A percentile compares a stretch with the other conserved stretches of the same genome.
Conservation (phyloP, 2,329 filamentous ascomycete genomes). For the Colletotrichum abscissum region DNA sequence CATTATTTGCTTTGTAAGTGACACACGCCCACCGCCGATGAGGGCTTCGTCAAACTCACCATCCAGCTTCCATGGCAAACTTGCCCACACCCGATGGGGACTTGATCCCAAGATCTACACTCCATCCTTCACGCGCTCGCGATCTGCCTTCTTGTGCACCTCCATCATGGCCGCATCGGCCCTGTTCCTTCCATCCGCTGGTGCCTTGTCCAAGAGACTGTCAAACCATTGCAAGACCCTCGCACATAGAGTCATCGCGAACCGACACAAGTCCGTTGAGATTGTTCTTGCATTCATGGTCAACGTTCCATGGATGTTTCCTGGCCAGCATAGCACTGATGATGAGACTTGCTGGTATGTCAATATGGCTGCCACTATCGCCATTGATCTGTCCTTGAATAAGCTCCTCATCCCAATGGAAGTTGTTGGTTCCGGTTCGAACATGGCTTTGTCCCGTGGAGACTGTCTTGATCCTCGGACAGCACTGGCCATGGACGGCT, state of each 20-base stretch:
- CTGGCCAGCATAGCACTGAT: conserved; percentile 74
- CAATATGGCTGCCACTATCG: conserved; percentile 75
- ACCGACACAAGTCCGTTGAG: conserved; percentile 76
- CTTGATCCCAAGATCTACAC: conserved; percentile 76
- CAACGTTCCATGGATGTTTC: conserved; percentile 81
- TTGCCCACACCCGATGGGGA: conserved; percentile 80
- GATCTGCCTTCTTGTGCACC: conserved; percentile 78
- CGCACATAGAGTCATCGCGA: conserved; percentile 69
- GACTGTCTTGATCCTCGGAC: conserved; percentile 76
- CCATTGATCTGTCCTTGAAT: conserved; percentile 76
- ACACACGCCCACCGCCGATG: not conserved
- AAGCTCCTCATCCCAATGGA: conserved; percentile 72
- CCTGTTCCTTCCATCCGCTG: conserved; percentile 72
- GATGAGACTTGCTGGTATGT: conserved; percentile 80
- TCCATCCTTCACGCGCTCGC: conserved; percentile 71
- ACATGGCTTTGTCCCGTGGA: conserved; percentile 65
- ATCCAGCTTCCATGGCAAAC: conserved; percentile 73
- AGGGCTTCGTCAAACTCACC: conserved; percentile 12
- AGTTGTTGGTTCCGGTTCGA: conserved; percentile 57
- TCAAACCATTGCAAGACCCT: conserved; percentile 73
- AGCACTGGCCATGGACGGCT: conserved; percentile 76
- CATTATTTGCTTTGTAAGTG: conserved; percentile 73
- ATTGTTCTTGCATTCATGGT: conserved; percentile 81
- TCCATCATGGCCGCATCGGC: conserved; percentile 77
- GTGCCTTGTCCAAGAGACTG: conserved; percentile 73